These are phyloP conservation scores for Aspergillus affinis DNA, from an alignment of 495 filamentous ascomycete species.

Conservation along the genomic window DNA sequence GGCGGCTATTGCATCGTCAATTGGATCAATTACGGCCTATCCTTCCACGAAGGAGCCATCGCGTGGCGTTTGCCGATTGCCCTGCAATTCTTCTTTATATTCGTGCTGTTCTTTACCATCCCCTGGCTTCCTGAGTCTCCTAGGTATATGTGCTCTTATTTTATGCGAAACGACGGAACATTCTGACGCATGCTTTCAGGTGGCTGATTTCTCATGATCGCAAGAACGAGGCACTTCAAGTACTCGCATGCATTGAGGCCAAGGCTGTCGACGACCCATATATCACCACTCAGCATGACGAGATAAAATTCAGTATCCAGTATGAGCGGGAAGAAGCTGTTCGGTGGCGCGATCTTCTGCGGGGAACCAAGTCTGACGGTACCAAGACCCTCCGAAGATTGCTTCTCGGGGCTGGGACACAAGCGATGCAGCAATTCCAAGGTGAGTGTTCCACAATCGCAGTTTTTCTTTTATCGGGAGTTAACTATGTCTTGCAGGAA, in stretches of 20 bases:
- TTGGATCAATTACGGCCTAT: slow-evolving; percentile 59
- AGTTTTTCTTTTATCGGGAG: too few species aligned
- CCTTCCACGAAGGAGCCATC: slow-evolving; percentile 41
- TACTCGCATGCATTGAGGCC: slow-evolving; percentile 49
- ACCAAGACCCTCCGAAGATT: slow-evolving; percentile 50
- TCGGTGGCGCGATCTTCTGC: slow-evolving; percentile 47
- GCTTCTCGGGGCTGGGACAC: slow-evolving; percentile 49
- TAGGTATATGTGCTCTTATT: not conserved
- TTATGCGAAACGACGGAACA: not conserved
- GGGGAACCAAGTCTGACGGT: slow-evolving; percentile 35
- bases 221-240: slow-evolving; percentile 45
- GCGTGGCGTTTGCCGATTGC: slow-evolving; percentile 55
- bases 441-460: too few species aligned
- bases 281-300: slow-evolving; percentile 43
- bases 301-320: slow-evolving; percentile 48
- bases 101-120: slow-evolving; percentile 47
- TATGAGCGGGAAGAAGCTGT: slow-evolving; percentile 51
- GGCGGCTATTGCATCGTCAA: slow-evolving; percentile 54
- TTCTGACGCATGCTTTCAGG: slow-evolving; percentile 18
- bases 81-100: slow-evolving; percentile 53
- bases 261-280: slow-evolving; percentile 46
- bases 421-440: slow-evolving; percentile 54
- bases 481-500: too few species aligned
- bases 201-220: slow-evolving; percentile 49
- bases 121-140: slow-evolving; percentile 59